A percentile compares a stretch with the other conserved stretches of the same genome.
phyloP scores from a whole-genome alignment of 176 grass and related monocot genomes.

The Secale cereale region DNA sequence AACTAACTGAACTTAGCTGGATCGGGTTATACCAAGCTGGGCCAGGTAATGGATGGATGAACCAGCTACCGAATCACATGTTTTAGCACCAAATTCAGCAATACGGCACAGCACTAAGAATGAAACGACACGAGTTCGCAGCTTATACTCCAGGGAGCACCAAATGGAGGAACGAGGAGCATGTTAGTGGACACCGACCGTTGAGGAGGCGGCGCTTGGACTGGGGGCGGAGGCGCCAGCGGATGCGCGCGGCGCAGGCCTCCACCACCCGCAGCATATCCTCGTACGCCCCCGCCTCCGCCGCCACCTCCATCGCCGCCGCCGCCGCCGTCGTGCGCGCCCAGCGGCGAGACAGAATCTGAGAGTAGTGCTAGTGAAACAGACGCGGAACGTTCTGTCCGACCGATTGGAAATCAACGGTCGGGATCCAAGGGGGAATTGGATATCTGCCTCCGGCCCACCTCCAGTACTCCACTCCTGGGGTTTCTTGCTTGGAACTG shows the following conservation, averaged over 20 bases:
- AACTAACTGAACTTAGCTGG: neutral
- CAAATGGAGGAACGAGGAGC: neutral
- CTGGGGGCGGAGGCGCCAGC: slow-evolving; percentile 41
- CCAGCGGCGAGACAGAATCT: neutral
- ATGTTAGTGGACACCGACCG: slow-evolving; percentile 17
- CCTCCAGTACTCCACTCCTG: neutral
- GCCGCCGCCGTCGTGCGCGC: neutral
- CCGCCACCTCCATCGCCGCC: neutral
- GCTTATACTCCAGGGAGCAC: neutral
- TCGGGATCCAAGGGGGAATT: neutral
- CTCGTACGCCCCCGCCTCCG: slow-evolving; percentile 33
- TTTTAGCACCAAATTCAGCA: too few species aligned
- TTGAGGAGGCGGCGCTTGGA: slow-evolving; percentile 66
- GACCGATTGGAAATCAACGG: slow-evolving; percentile 21
- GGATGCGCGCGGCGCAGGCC: slow-evolving; percentile 31
- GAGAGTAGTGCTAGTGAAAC: neutral
- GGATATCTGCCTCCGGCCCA: neutral
- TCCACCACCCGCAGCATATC: slow-evolving; percentile 50
- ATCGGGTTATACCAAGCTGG: neutral
- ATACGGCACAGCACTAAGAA: neutral
- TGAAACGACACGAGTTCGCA: neutral
- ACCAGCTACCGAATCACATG: too few species aligned
- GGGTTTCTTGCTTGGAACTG: neutral
- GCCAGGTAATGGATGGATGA: neutral
- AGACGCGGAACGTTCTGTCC: neutral